Base-by-base conservation (phyloP, 805 yeast species). In the Candida ovalis region DNA sequence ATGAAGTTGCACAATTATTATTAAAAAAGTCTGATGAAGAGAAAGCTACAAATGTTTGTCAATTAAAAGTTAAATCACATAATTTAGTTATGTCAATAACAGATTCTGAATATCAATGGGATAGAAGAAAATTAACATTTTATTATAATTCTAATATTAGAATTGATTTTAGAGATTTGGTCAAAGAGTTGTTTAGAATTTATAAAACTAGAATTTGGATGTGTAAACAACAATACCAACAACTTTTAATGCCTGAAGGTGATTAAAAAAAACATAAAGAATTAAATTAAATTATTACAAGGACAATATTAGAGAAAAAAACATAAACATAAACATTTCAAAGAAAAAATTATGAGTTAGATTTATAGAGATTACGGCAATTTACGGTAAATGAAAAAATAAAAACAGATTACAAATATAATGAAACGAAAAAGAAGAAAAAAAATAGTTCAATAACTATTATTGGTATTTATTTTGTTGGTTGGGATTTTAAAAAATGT, bases 81-180 rank as follows among this genome's bases (percentile, higher is more conserved):
- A 69, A 71, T 9, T 67, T 79, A 44, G 57, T 57, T 28, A 79
- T 87, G 91, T 71, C 67, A 47, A 76, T 87, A 45, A 74, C 83
- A 37, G 94, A 86, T 59, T 86, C 90, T 1, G 95, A 87, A 67
- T 87, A 86, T 67, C 95, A 87, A 67, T 87, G 88, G 82, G 95
- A 87, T 63, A 75, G 91, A 47, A 76, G 88, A 49, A 87, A 87
- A 68, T 77, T 87, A 60, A 87, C 89, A 13, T 86, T 87, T 62
- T 87, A 86, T 68, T 84, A 84, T 64, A 69, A 61, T 27, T 80
- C 84, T 45, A 71, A 72, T 44, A 78, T 79, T 54, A 72, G 95
- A 53, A 84, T 87, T 47, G 95, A 87, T 64, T 86, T 86, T 63
- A 71, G 94, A 52, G 90, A 84, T 54, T 74, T 86, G 62, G 90